Evolutionary conservation across 2,329 filamentous ascomycete species (phyloP), one percentile per base, ranked within the genome.

Genomic region (Apiospora koreana): DNA sequence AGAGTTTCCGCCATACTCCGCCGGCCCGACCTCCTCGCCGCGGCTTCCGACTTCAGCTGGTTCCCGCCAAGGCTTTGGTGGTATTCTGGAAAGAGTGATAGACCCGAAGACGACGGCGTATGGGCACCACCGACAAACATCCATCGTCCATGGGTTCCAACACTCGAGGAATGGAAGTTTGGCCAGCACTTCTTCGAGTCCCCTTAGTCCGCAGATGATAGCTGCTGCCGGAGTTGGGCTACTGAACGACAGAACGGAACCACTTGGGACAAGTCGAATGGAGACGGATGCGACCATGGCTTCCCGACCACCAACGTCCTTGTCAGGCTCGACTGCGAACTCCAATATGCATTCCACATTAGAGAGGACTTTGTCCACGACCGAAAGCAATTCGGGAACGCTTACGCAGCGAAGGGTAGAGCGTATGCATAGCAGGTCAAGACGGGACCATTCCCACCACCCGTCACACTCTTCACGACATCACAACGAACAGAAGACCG

Each of bases 91-190:
- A 75, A 85, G 87, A 74, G 78, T 84, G n/a, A 81, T 86, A 71
- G 89, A 91, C 74, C 85, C 83, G 65, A 91, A 90, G 77, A 81
- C 82, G 58, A 83, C 81, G 42, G 77, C 84, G 31, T 91, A 98
- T 85, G 94, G 93, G 71, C 95, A 99, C 81, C 94, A 98, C 82
- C 92, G 96, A 69, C 94, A 99, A 83, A 97, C 95, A 0, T 98
- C 95, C 66, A 98, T 98, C 76, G 95, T 98, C 70, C 94, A 98
- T 89, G 95, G 96, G 77, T 91, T 97, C 75, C 95, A 97, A 80
- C 96, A 99, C 88, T 89, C 89, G 76, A 87, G 95, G 82, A 97
- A 97, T 87, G 93, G 94, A 76, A 98, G 95, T 83, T 90, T 92
- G 77, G 90, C 91, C 74, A 94, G 93, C 79, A 90, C 93, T 70